These are phyloP conservation scores for Xerocomus brunneocitrinus DNA, from an alignment of 768 basidiomycete species.

Conservation along the genomic window DNA sequence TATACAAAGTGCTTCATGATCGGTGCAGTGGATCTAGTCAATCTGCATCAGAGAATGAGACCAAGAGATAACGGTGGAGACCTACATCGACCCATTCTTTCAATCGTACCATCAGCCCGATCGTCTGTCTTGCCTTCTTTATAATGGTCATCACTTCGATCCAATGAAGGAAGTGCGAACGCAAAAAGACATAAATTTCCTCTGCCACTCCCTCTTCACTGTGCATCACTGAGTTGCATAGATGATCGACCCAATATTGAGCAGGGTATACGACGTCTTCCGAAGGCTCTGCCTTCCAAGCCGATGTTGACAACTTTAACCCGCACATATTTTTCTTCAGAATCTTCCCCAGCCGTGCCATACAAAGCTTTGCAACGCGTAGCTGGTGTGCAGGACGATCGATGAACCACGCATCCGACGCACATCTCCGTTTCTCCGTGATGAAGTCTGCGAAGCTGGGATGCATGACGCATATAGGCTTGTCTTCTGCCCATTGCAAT, in stretches of 20 bases:
- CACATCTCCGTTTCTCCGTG: constrained; percentile 27
- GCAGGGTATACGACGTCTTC: constrained; percentile 27
- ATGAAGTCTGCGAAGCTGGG: constrained; percentile 34
- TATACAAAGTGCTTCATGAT: constrained; percentile 13
- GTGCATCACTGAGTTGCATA: constrained; percentile 13
- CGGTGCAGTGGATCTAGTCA: constrained; percentile 10
- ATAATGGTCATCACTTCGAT: constrained; percentile 31
- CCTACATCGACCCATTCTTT: constrained; percentile 27
- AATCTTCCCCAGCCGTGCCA: constrained; percentile 9
- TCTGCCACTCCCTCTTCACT: constrained; percentile 6
- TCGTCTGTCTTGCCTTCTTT: constrained; percentile 30
- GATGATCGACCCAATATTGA: constrained; percentile 28
- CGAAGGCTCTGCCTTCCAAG: constrained; percentile 13
- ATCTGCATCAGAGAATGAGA: background rate
- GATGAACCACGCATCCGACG: constrained; percentile 27
- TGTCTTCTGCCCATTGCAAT: constrained; percentile 25
- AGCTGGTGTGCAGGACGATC: constrained; percentile 20
- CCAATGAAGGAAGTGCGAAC: constrained; percentile 30
- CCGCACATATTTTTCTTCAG: constrained; percentile 26
- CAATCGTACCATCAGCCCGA: constrained; percentile 21
- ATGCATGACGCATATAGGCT: constrained; percentile 30
- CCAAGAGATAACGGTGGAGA: background rate
- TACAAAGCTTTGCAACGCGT: constrained; percentile 24
- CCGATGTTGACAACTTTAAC: constrained; percentile 17
- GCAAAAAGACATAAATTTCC: constrained; percentile 20